A percentile compares a stretch with the other conserved stretches of the same genome.
Evolutionary conservation across 768 basidiomycete genomes (phyloP).

Genomic region (Podaxis sp.): DNA sequence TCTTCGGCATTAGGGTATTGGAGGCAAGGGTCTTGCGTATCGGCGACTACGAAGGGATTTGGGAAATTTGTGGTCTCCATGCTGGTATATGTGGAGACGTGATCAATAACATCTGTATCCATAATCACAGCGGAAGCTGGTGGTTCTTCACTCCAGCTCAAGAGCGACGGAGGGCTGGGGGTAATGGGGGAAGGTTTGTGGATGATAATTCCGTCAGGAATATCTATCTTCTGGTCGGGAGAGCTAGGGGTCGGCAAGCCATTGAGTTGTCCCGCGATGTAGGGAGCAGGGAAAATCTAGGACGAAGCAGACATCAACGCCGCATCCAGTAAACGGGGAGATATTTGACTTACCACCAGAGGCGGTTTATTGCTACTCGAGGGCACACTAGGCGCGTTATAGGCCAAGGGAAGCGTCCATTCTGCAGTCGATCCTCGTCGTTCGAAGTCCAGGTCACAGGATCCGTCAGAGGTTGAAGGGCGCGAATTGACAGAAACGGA

Average conservation of each 20-base stretch:
- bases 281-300: background rate
- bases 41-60: background rate
- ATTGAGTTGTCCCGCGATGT: too few relatives aligned
- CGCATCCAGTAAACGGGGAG: background rate
- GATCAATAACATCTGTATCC: background rate
- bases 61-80: background rate
- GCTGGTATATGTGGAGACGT: background rate
- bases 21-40: background rate
- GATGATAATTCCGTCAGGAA: background rate
- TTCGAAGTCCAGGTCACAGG: background rate
- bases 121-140: background rate
- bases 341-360: background rate
- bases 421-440: background rate
- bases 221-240: background rate
- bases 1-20: background rate
- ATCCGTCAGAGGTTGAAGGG: background rate
- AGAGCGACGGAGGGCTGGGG: background rate
- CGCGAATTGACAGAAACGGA: background rate
- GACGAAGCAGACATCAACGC: background rate
- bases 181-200: background rate
- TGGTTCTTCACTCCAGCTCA: background rate
- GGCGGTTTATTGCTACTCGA: background rate
- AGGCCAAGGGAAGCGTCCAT: background rate
- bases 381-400: background rate
- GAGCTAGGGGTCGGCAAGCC: background rate